Percentiles rank a stretch among this genome's conserved stretches.
phyloP scores from a whole-genome alignment of 345 rosid species.

The Anastatica hierochuntica region DNA sequence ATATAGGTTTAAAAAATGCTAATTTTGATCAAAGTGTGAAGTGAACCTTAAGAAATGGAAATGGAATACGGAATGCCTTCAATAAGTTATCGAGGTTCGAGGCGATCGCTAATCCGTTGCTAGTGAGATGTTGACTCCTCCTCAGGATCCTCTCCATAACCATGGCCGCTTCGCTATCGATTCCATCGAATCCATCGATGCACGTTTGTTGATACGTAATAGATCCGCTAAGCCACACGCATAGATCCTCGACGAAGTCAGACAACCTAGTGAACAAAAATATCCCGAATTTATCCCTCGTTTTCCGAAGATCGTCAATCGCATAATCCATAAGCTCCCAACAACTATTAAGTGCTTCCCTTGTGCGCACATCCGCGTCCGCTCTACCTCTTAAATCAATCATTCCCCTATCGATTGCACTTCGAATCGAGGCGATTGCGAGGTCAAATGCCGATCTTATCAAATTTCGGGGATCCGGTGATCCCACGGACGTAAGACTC shows the following conservation, averaged over 20 bases:
- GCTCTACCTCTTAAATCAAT: conserved; percentile 29
- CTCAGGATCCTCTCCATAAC: conserved; percentile 40
- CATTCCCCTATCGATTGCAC: conserved; percentile 32
- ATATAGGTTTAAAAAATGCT: neutral
- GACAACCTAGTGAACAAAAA: conserved; percentile 34
- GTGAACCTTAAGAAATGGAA: conserved; percentile 19
- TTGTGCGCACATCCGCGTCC: conserved; percentile 46
- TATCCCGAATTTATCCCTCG: conserved; percentile 28
- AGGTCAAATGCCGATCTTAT: conserved; percentile 40
- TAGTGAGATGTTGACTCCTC: conserved; percentile 40
- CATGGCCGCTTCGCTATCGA: conserved; percentile 29
- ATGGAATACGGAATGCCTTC: conserved; percentile 18
- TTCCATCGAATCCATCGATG: conserved; percentile 56
- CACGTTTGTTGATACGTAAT: conserved; percentile 70
- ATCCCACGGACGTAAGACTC: conserved; percentile 31
- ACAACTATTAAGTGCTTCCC: conserved; percentile 47
- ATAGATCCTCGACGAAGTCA: conserved; percentile 38
- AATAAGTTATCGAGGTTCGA: conserved; percentile 29
- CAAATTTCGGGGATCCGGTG: conserved; percentile 44
- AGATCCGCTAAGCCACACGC: conserved; percentile 67
- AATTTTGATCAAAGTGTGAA: neutral
- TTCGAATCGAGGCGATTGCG: conserved; percentile 30
- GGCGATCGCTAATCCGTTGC: conserved; percentile 69
- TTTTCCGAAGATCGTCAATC: conserved; percentile 41
- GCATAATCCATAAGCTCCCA: conserved; percentile 42